Percentiles rank a stretch among this genome's conserved stretches.
phyloP scores from a whole-genome alignment of 1,284 basidiomycete genomes.

The Cerrena zonata region DNA sequence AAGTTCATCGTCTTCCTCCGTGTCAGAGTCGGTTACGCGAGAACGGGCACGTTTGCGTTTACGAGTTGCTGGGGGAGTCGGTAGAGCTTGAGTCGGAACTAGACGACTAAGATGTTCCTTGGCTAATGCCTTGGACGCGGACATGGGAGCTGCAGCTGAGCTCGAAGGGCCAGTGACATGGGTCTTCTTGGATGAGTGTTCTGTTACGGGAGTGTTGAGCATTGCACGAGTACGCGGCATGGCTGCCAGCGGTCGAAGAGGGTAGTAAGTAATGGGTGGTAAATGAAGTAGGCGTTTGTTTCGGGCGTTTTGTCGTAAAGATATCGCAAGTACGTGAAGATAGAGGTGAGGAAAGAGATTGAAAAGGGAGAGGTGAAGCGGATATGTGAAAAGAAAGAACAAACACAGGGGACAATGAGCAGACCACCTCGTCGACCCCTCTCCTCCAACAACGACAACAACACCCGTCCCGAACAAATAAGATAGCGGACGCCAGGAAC shows the following conservation, averaged over 20 bases:
- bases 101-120: constrained; percentile 14
- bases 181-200: neutral
- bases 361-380: neutral
- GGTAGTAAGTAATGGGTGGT: neutral
- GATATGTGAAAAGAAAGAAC: neutral
- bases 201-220: constrained; percentile 3
- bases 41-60: constrained; percentile 22
- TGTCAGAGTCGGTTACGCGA: constrained; percentile 29
- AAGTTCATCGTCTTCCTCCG: constrained; percentile 25
- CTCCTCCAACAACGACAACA: too few species aligned
- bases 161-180: constrained; percentile 9
- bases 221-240: constrained; percentile 11
- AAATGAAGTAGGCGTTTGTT: too few species aligned
- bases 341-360: neutral
- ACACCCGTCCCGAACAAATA: too few species aligned
- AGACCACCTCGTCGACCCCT: too few species aligned
- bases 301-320: too few species aligned
- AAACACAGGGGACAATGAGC: neutral
- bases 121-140: neutral
- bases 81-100: constrained; percentile 20
- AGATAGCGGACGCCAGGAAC: too few species aligned
- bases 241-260: neutral
- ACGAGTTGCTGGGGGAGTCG: constrained; percentile 33
- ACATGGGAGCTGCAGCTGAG: too few species aligned
- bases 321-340: neutral